Conservation (phyloP, 257 asterid genomes). For the Solanum habrochaites region DNA sequence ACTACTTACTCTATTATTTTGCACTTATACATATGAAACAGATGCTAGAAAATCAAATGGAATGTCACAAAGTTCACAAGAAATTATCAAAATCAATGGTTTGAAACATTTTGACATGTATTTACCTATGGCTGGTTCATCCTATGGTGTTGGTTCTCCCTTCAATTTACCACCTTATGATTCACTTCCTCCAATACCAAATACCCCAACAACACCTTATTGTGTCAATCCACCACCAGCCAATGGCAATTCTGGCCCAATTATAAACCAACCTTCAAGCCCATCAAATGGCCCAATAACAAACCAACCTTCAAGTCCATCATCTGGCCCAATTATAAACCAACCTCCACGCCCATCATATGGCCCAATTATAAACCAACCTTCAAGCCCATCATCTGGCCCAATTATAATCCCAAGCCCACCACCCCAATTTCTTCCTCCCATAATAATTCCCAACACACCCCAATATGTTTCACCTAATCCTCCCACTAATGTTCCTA, state of each 20-base stretch:
- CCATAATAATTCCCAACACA: conserved; percentile 5
- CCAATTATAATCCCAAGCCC: conserved; percentile 11
- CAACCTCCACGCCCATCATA: conserved; percentile 15
- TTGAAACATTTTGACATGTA: conserved; percentile 16
- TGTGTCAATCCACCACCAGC: conserved; percentile 43
- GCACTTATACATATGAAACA: conserved; percentile 2
- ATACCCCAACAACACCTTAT: conserved; percentile 35
- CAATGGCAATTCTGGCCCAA: neutral
- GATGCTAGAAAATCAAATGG: conserved; percentile 32
- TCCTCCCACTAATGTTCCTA: conserved; percentile 22
- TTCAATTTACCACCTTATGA: conserved; percentile 68
- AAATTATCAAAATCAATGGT: neutral
- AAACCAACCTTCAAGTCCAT: neutral
- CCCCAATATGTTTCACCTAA: conserved; percentile 22
- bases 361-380: neutral
- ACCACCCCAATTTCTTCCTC: conserved; percentile 20
- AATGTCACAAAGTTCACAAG: conserved; percentile 10
- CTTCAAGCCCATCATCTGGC: conserved; percentile 5
- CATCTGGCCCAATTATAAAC: neutral
- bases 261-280: neutral
- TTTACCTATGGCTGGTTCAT: conserved; percentile 12
- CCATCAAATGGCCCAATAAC: conserved; percentile 6
- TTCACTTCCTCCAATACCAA: conserved; percentile 64
- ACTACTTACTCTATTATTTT: neutral
- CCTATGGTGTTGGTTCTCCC: conserved; percentile 56